Conservation (phyloP, 441 rosid genomes). For the Kokia cookei region DNA sequence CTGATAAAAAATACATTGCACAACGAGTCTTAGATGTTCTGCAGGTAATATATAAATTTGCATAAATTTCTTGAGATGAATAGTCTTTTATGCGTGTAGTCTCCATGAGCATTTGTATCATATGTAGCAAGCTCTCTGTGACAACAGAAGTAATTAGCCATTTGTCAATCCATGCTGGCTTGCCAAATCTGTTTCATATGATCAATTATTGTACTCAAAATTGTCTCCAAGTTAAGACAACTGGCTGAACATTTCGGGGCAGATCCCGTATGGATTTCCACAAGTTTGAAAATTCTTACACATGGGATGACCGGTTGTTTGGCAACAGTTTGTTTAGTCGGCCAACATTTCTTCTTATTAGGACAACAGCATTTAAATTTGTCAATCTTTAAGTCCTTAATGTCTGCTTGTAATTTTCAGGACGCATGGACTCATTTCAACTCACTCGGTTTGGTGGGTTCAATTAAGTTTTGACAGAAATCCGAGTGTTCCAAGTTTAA, state of each 20-base stretch:
- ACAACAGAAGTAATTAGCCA: not conserved
- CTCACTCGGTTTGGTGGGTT: conserved; percentile 42
- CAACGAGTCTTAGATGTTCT: conserved; percentile 72
- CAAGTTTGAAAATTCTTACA: conserved; percentile 1
- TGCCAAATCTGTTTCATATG: not conserved
- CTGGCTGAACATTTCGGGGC: not conserved
- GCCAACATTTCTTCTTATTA: not conserved
- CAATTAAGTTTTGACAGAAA: no score
- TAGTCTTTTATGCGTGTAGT: not conserved
- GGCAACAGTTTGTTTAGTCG: not conserved
- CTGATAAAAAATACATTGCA: conserved; percentile 72
- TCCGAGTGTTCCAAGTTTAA: no score
- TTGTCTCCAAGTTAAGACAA: conserved; percentile 1
- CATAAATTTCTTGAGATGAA: not conserved
- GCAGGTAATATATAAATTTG: conserved; percentile 47
- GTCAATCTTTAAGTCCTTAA: not conserved
- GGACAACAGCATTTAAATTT: not conserved
- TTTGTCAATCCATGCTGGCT: not conserved
- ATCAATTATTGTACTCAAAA: conserved; percentile 5
- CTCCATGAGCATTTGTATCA: not conserved
- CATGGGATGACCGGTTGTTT: conserved; percentile 10
- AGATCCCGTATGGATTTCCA: not conserved
- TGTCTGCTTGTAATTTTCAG: conserved; percentile 25
- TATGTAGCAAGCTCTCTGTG: not conserved
- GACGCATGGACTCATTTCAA: conserved; percentile 90